These are phyloP conservation scores for Avena atlantica DNA, from an alignment of 176 grass and related monocot species.

Conservation along the genomic window DNA sequence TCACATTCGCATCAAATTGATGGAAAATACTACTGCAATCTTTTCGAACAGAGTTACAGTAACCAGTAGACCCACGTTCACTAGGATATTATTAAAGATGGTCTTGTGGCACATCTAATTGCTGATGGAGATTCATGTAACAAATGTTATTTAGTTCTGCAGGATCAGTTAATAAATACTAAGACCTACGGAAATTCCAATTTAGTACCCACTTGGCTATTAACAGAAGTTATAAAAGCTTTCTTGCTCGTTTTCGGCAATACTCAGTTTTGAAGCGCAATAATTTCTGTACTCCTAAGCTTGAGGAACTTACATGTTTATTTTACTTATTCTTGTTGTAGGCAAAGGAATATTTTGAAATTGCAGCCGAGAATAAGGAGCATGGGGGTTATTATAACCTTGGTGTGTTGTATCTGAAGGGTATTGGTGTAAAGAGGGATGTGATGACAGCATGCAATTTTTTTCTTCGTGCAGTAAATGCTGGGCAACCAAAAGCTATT, in stretches of 20 bases:
- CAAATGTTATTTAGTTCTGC: slow-evolving; percentile 21
- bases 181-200: slow-evolving; percentile 16
- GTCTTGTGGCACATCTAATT: slow-evolving; percentile 6
- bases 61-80: background rate
- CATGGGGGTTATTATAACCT: slow-evolving; percentile 96
- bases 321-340: slow-evolving; percentile 50
- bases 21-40: background rate
- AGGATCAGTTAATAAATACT: slow-evolving; percentile 26
- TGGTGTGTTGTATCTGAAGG: slow-evolving; percentile 92
- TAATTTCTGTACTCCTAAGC: background rate
- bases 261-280: background rate
- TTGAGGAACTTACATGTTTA: slow-evolving; percentile 19
- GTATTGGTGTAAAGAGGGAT: slow-evolving; percentile 94
- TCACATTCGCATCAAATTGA: slow-evolving; percentile 5
- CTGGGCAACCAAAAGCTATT: slow-evolving; percentile 93
- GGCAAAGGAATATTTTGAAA: slow-evolving; percentile 93
- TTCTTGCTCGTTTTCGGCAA: slow-evolving; percentile 17
- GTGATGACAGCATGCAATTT: slow-evolving; percentile 61
- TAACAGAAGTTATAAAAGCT: background rate
- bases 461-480: slow-evolving; percentile 86
- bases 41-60: background rate
- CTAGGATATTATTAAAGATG: slow-evolving; percentile 4
- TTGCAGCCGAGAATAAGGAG: slow-evolving; percentile 84
- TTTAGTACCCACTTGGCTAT: background rate
- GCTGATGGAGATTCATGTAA: slow-evolving; percentile 3